Evolutionary conservation across 2,329 filamentous ascomycete species (phyloP).

Genomic region (Pseudocercospora cruenta): DNA sequence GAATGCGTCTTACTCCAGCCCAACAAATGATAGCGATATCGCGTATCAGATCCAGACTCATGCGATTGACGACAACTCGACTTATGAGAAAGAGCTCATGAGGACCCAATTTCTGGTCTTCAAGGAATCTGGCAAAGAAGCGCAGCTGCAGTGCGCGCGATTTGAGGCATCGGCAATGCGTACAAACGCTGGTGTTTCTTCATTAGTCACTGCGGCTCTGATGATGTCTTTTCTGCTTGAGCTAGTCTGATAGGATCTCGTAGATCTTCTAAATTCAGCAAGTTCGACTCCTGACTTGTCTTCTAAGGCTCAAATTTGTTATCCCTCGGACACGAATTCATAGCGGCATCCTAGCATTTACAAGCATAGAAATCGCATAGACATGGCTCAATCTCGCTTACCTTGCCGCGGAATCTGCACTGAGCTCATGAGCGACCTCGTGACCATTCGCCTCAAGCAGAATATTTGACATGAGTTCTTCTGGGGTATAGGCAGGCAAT

Average conservation of each 20-base stretch:
- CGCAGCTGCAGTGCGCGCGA: constrained; percentile 5
- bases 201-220: not conserved
- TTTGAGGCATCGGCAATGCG: constrained; percentile 8
- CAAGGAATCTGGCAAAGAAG: constrained; percentile 12
- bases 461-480: not conserved
- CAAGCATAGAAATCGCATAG: no score
- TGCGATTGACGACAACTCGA: constrained; percentile 8
- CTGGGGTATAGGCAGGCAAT: not conserved
- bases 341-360: no score
- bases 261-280: no score
- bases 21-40: not conserved
- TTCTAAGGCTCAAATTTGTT: no score
- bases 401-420: not conserved
- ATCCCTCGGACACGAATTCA: no score
- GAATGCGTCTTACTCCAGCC: constrained; percentile 2
- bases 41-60: constrained; percentile 6
- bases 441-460: not conserved
- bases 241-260: not conserved
- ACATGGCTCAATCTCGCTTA: no score
- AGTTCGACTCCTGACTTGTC: no score
- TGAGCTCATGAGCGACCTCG: not conserved
- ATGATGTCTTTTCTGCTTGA: not conserved
- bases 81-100: constrained; percentile 9
- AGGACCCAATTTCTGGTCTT: constrained; percentile 8
- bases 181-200: not conserved